Evolutionary conservation across 23 red algal genomes (phyloP).

Genomic region (Gracilariopsis chorda): DNA sequence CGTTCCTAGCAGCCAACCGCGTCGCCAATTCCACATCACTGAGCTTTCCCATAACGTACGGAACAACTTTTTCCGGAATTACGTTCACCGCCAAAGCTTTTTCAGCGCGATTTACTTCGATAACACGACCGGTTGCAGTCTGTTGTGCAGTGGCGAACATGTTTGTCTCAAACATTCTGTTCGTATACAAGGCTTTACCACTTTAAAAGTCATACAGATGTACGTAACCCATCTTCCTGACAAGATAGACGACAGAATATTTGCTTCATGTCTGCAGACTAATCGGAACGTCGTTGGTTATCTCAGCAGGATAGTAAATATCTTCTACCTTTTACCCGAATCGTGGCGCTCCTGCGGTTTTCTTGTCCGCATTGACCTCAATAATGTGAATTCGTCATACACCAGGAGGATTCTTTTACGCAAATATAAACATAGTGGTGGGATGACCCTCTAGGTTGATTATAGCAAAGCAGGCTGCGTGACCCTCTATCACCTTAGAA

Average conservation of each 20-base stretch:
- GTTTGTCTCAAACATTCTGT: slow-evolving; percentile 82
- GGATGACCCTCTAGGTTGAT: slow-evolving; percentile 50
- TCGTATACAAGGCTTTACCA: slow-evolving; percentile 81
- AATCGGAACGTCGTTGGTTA: slow-evolving; percentile 59
- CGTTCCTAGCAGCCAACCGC: slow-evolving; percentile 77
- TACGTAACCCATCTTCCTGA: slow-evolving; percentile 90
- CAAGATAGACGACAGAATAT: slow-evolving; percentile 67
- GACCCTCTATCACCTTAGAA: slow-evolving; percentile 81
- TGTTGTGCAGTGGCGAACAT: slow-evolving; percentile 67
- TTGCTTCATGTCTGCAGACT: slow-evolving; percentile 74
- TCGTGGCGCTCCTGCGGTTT: slow-evolving; percentile 81
- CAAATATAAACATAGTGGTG: slow-evolving; percentile 82
- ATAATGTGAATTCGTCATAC: slow-evolving; percentile 75
- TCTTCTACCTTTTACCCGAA: slow-evolving; percentile 83
- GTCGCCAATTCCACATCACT: slow-evolving; percentile 84
- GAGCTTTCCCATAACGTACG: slow-evolving; percentile 78
- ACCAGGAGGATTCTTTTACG: slow-evolving; percentile 51
- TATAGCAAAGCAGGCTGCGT: slow-evolving; percentile 76
- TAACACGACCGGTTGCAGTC: slow-evolving; percentile 60
- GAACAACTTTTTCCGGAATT: slow-evolving; percentile 47
- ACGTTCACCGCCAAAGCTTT: slow-evolving; percentile 65
- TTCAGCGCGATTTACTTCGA: slow-evolving; percentile 78
- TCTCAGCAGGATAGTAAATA: slow-evolving; percentile 83
- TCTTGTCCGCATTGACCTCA: slow-evolving; percentile 85
- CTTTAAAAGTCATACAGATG: slow-evolving; percentile 86